These are phyloP conservation scores for Thalassiosira profunda DNA, from an alignment of 108 stramenopile genomes.

Conservation along the genomic window DNA sequence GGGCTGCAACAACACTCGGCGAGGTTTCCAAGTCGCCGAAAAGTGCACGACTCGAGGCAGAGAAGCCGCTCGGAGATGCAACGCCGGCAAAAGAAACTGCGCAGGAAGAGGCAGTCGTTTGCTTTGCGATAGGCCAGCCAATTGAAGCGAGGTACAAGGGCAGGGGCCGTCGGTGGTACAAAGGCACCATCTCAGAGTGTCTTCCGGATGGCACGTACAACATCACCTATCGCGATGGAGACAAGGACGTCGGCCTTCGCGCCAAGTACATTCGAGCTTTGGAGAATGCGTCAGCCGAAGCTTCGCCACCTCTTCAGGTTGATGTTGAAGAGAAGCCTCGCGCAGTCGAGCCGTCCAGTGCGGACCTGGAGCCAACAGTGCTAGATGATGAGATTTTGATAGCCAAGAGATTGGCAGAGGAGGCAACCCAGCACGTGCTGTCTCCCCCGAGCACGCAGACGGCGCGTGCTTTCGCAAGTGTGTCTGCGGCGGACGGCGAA, in stretches of 20 bases:
- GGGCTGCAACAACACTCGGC: not conserved
- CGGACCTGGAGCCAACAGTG: too few species aligned
- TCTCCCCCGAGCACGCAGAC: not conserved
- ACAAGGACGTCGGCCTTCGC: not conserved
- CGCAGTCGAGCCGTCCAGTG: too few species aligned
- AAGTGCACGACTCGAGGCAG: too few species aligned
- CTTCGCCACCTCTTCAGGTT: not conserved
- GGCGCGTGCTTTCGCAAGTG: not conserved
- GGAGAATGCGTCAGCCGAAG: not conserved
- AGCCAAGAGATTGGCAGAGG: not conserved
- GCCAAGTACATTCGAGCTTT: not conserved
- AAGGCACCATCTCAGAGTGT: not conserved
- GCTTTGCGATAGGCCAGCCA: not conserved
- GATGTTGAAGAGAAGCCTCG: too few species aligned
- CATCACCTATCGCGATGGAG: conserved; percentile 22
- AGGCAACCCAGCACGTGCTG: not conserved
- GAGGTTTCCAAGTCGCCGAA: not conserved
- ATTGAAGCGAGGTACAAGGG: conserved; percentile 14
- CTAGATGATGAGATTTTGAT: too few species aligned
- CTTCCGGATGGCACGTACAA: not conserved
- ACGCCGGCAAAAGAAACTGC: too few species aligned
- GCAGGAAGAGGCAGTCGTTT: too few species aligned
- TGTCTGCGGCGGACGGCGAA: not conserved
- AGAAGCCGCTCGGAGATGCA: too few species aligned
- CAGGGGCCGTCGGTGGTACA: conserved; percentile 10